These are phyloP conservation scores for Exophiala oligosperma DNA, from an alignment of 2,329 filamentous ascomycete genomes.

Conservation along the genomic window DNA sequence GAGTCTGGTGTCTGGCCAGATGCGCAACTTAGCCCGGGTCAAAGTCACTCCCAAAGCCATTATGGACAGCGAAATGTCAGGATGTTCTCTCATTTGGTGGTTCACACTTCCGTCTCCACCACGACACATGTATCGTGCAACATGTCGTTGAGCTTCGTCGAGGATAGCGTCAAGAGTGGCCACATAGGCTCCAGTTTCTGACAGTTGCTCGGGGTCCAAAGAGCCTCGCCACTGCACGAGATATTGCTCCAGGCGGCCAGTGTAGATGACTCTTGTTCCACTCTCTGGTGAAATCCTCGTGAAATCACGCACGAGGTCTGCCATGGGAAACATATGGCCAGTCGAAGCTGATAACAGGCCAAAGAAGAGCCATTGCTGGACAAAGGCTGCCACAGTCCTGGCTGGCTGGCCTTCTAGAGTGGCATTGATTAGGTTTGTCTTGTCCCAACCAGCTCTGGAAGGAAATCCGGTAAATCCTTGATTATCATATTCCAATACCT, in stretches of 20 bases:
- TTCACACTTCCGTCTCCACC: background rate
- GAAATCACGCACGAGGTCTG: background rate
- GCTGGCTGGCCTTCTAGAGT: background rate
- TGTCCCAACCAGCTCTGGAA: constrained; percentile 81
- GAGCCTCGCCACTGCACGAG: too few species aligned
- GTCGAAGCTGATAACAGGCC: background rate
- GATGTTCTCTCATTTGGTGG: background rate
- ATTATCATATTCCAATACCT: constrained; percentile 45
- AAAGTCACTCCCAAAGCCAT: background rate
- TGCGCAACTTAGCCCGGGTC: background rate
- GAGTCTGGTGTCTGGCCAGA: background rate
- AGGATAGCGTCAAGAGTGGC: background rate
- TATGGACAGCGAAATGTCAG: background rate
- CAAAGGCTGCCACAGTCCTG: background rate
- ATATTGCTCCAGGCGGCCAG: too few species aligned
- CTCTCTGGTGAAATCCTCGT: too few species aligned
- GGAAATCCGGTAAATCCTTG: constrained; percentile 86
- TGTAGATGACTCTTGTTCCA: too few species aligned
- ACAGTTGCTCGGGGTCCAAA: too few species aligned
- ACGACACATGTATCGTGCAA: constrained; percentile 1
- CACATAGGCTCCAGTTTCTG: too few species aligned
- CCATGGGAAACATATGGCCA: background rate
- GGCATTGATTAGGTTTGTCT: constrained; percentile 33
- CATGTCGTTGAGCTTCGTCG: background rate
- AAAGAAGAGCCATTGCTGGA: background rate